Evolutionary conservation across 805 yeast genomes (phyloP).

Genomic region (Candida patagonica): DNA sequence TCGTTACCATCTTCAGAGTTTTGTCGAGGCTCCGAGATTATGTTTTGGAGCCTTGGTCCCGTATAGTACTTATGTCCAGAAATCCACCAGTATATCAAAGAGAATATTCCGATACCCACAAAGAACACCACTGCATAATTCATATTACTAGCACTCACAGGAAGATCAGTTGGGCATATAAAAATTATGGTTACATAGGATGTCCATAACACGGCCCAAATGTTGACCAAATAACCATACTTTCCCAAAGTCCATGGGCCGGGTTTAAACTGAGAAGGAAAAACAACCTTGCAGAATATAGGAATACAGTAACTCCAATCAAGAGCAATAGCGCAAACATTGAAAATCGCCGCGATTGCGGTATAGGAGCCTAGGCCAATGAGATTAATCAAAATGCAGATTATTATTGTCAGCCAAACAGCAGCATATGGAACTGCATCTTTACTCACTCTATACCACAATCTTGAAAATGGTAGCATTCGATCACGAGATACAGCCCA

Average conservation of each 20-base stretch:
- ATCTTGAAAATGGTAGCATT: slow-evolving; percentile 55
- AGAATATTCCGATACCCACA: slow-evolving; percentile 39
- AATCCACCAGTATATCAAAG: slow-evolving; percentile 46
- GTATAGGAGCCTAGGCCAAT: slow-evolving; percentile 61
- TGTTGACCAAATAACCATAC: slow-evolving; percentile 13
- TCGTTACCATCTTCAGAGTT: no score
- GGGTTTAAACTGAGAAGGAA: slow-evolving; percentile 9
- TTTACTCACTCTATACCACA: slow-evolving; percentile 60
- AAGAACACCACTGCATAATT: slow-evolving; percentile 63
- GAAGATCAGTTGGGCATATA: slow-evolving; percentile 27
- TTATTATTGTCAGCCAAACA: slow-evolving; percentile 39
- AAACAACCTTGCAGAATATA: slow-evolving; percentile 21
- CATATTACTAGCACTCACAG: slow-evolving; percentile 35
- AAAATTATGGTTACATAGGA: slow-evolving; percentile 16
- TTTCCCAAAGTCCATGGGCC: slow-evolving; percentile 17
- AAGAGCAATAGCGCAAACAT: slow-evolving; percentile 67
- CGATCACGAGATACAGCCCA: slow-evolving; percentile 77
- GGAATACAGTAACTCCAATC: slow-evolving; percentile 75
- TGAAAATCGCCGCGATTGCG: slow-evolving; percentile 77
- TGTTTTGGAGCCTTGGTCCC: slow-evolving; percentile 16
- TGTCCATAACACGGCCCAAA: slow-evolving; percentile 19
- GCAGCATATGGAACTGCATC: slow-evolving; percentile 60
- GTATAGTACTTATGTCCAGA: slow-evolving; percentile 16
- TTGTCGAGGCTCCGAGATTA: slow-evolving; percentile 25
- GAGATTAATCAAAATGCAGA: slow-evolving; percentile 39